These are phyloP conservation scores for Petunia secreta DNA, from an alignment of 257 asterid genomes.

Conservation along the genomic window DNA sequence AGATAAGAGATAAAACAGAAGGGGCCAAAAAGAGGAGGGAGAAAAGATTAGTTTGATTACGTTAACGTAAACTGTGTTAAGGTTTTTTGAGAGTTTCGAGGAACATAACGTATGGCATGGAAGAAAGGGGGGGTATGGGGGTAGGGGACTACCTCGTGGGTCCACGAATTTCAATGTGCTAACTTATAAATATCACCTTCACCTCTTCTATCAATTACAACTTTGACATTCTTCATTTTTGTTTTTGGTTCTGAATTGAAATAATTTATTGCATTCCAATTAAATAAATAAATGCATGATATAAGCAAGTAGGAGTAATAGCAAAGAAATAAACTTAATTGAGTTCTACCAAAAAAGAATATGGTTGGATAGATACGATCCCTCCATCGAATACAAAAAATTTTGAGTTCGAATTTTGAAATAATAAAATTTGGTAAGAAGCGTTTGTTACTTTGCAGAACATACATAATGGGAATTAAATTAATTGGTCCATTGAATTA, in stretches of 20 bases:
- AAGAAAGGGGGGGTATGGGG: no score
- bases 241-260: no score
- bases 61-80: slow-evolving; percentile 34
- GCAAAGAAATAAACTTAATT: no score
- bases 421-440: no score
- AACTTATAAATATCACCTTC: slow-evolving; percentile 27
- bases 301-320: not conserved
- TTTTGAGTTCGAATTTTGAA: no score
- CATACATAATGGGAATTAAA: no score
- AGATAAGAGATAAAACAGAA: slow-evolving; percentile 1
- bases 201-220: not conserved
- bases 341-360: no score
- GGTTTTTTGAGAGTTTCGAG: slow-evolving; percentile 45
- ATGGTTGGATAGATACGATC: no score
- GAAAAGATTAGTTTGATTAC: slow-evolving; percentile 31
- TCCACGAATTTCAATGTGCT: slow-evolving; percentile 43
- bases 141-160: slow-evolving; percentile 47
- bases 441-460: no score
- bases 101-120: slow-evolving; percentile 42
- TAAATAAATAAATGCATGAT: not conserved
- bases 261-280: no score
- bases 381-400: no score
- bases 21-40: slow-evolving; percentile 11
- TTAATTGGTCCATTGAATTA: no score
- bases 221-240: not conserved